Conservation (phyloP, 2,329 filamentous ascomycete genomes). For the Cordyceps cateniannulata region DNA sequence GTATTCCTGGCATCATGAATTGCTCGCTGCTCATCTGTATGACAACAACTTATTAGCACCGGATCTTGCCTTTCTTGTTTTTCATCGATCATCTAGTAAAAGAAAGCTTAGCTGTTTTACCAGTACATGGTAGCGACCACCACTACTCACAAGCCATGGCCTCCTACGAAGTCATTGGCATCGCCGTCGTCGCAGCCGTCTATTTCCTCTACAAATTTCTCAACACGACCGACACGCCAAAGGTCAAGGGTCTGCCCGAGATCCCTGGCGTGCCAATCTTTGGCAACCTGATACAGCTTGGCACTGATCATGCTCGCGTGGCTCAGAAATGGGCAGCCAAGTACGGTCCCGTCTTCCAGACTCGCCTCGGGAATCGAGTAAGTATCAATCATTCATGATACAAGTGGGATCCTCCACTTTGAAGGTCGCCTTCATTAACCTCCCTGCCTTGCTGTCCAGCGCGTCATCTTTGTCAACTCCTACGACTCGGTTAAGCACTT, state of each 20-base stretch:
- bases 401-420: too few relatives aligned
- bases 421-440: background rate
- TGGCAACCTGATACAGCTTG: conserved; percentile 56
- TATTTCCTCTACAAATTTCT: conserved; percentile 26
- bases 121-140: background rate
- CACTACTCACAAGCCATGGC: background rate
- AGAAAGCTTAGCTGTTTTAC: background rate
- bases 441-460: conserved; percentile 22
- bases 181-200: conserved; percentile 12
- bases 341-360: conserved; percentile 60
- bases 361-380: conserved; percentile 62
- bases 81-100: background rate
- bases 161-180: conserved; percentile 9
- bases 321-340: conserved; percentile 51
- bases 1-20: background rate
- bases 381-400: background rate
- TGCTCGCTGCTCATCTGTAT: background rate
- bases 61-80: background rate
- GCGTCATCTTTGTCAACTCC: conserved; percentile 72
- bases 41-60: background rate
- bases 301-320: conserved; percentile 48
- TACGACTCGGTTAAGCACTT: conserved; percentile 68
- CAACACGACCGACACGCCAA: conserved; percentile 48
- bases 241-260: conserved; percentile 56
- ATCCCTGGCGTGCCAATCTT: conserved; percentile 57